Percentiles rank a stretch among this genome's conserved stretches.
These are phyloP conservation scores for Chaetomium olivaceum DNA, from an alignment of 2,329 filamentous ascomycete species.

Conservation along the genomic window DNA sequence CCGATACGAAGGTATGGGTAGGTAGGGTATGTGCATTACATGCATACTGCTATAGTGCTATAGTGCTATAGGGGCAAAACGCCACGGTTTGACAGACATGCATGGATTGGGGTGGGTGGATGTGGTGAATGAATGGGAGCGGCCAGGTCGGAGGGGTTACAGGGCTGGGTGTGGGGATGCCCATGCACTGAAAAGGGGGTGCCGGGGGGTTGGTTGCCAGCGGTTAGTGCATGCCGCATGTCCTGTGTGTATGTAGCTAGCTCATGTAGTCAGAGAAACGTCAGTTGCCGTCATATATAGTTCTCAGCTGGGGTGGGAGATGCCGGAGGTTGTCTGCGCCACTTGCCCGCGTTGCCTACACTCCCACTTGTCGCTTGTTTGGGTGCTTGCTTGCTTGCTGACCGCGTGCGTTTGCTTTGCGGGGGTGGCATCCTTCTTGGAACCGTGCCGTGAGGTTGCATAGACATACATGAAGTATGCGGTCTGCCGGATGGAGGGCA, in stretches of 20 bases:
- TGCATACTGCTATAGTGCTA: too few species aligned
- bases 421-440: not conserved
- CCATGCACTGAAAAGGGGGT: not conserved
- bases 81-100: not conserved
- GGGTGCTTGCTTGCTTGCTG: not conserved
- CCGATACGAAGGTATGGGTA: not conserved
- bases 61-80: not conserved
- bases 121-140: not conserved
- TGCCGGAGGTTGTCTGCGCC: not conserved
- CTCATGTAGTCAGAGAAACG: not conserved
- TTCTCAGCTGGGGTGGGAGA: not conserved
- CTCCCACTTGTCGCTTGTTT: not conserved
- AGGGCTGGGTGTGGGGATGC: not conserved
- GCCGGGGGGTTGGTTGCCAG: too few species aligned
- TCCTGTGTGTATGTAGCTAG: not conserved
- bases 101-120: too few species aligned
- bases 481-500: not conserved
- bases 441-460: not conserved
- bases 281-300: not conserved
- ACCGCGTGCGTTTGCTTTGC: not conserved
- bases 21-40: not conserved
- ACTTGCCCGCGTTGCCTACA: not conserved
- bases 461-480: not conserved
- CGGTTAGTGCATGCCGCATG: too few species aligned
- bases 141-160: not conserved